These are phyloP conservation scores for Picea mariana DNA, from an alignment of 83 land plant species.

Conservation along the genomic window DNA sequence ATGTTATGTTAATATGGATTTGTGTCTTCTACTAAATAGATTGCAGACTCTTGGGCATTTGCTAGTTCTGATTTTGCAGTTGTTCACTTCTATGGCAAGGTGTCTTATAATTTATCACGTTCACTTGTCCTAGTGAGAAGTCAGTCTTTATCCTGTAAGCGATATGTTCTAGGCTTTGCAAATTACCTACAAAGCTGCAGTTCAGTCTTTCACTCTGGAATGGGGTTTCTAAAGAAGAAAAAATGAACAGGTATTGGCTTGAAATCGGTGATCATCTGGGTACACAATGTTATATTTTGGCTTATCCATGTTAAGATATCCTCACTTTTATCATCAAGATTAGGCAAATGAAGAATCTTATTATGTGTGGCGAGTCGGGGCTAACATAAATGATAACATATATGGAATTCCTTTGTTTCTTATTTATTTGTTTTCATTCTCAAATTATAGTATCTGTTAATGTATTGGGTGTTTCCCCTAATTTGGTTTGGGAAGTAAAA, in stretches of 20 bases:
- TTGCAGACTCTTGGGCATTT: no score
- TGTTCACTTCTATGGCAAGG: not conserved
- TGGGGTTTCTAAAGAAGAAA: not conserved
- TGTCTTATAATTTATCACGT: not conserved
- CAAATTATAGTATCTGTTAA: not conserved
- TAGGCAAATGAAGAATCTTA: not conserved
- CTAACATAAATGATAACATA: not conserved
- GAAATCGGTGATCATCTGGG: not conserved
- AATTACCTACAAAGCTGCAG: not conserved
- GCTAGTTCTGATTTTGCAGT: not conserved
- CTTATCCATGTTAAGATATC: no score
- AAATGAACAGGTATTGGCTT: not conserved
- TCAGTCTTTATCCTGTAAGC: not conserved
- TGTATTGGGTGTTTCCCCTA: not conserved
- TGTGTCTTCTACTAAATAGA: not conserved
- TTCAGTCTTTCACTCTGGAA: not conserved
- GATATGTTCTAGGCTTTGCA: no score
- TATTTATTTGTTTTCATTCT: not conserved
- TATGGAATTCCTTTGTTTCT: not conserved
- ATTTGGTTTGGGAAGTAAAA: not conserved
- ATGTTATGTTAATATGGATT: not conserved
- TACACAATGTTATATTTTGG: no score
- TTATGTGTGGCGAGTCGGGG: not conserved
- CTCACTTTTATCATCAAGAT: not conserved
- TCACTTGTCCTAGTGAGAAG: not conserved